These are phyloP conservation scores for Xylariales sp. DNA, from an alignment of 2,329 filamentous ascomycete genomes.

Conservation along the genomic window DNA sequence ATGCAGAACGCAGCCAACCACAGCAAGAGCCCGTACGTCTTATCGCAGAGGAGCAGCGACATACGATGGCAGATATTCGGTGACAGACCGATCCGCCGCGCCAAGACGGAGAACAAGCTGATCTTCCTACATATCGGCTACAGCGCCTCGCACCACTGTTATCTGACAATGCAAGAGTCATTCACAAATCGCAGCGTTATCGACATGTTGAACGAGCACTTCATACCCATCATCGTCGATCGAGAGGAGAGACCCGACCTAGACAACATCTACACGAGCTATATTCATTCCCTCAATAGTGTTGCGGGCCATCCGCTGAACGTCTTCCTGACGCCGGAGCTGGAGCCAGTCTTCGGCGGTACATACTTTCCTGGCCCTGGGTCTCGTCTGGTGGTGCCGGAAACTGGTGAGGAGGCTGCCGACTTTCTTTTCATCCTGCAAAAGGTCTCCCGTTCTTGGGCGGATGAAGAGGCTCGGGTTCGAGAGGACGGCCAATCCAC, in stretches of 20 bases:
- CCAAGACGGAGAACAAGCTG: conserved; percentile 76
- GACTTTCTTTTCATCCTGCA: conserved; percentile 78
- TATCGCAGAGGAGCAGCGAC: conserved; percentile 71
- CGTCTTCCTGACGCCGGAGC: conserved; percentile 89
- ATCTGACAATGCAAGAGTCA: conserved; percentile 89
- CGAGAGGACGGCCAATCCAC: conserved; percentile 80
- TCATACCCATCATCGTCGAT: conserved; percentile 90
- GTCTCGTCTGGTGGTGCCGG: conserved; percentile 39
- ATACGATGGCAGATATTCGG: conserved; percentile 92
- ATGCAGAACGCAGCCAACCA: conserved; percentile 33
- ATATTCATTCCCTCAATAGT: conserved; percentile 87
- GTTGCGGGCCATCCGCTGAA: conserved; percentile 93
- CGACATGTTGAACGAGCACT: conserved; percentile 74
- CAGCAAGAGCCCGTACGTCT: conserved; percentile 54
- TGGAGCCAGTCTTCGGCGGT: conserved; percentile 91
- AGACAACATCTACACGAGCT: conserved; percentile 97
- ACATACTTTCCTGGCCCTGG: conserved; percentile 91
- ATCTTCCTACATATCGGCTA: conserved; percentile 95
- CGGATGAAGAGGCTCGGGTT: conserved; percentile 77
- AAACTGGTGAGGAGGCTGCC: conserved; percentile 55
- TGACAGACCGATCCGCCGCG: conserved; percentile 68
- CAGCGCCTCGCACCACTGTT: conserved; percentile 85
- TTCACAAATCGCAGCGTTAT: conserved; percentile 83
- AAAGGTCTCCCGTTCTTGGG: conserved; percentile 74
- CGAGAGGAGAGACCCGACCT: conserved; percentile 91